Conservation (phyloP, 305 asterid genomes). For the Solanum hybrid region DNA sequence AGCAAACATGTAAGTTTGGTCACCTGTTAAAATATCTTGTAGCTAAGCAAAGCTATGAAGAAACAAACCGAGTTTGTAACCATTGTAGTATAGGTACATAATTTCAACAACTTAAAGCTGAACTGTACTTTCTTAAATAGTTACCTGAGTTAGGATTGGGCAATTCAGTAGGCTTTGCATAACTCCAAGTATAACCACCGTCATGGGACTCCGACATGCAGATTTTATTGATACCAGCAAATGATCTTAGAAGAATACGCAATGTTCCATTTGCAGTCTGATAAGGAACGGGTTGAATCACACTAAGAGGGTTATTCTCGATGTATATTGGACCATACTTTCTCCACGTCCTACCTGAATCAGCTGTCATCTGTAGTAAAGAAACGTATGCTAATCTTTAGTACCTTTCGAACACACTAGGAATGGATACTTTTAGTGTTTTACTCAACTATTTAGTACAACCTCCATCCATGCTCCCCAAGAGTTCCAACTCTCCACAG, state of each 20-base stretch:
- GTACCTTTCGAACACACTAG: background rate
- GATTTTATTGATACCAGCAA: constrained; percentile 42
- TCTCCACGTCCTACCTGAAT: constrained; percentile 70
- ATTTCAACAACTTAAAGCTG: background rate
- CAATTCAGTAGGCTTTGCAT: constrained; percentile 55
- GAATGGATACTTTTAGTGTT: background rate
- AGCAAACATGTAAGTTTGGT: background rate
- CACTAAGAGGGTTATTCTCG: constrained; percentile 43
- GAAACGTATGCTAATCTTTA: background rate
- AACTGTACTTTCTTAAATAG: background rate
- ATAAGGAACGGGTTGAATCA: constrained; percentile 88
- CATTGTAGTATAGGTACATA: background rate
- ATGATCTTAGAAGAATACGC: constrained; percentile 74
- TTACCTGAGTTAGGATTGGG: constrained; percentile 95
- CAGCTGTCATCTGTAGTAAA: constrained; percentile 51
- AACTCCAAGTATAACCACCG: constrained; percentile 81
- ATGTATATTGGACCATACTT: constrained; percentile 85
- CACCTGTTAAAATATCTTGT: background rate
- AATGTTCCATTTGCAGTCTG: constrained; percentile 64
- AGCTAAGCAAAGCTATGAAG: background rate
- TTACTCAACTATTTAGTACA: background rate
- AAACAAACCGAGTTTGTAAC: background rate
- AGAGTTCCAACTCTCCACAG: constrained; percentile 96
- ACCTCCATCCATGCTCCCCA: constrained; percentile 99
- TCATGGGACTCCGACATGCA: constrained; percentile 79